Percentiles rank a stretch among this genome's conserved stretches.
phyloP scores from a whole-genome alignment of 148 eudicot species.

The Bassia scoparia region DNA sequence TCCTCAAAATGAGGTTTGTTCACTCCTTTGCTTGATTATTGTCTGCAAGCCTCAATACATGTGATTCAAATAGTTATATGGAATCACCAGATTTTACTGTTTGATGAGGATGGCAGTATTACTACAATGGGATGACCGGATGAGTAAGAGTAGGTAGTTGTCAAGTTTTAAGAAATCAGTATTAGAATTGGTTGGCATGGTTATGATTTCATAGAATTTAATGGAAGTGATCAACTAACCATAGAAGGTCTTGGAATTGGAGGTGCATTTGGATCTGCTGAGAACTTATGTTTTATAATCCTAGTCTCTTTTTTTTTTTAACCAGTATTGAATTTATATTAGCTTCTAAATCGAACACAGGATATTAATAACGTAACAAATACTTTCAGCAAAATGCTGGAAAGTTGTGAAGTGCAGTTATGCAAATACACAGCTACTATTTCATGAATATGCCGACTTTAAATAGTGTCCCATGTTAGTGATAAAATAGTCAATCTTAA shows the following conservation, averaged over 20 bases:
- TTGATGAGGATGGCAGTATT: not conserved
- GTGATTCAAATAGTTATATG: not conserved
- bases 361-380: too few species aligned
- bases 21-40: not conserved
- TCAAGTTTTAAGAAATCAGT: not conserved
- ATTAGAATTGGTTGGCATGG: not conserved
- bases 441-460: not conserved
- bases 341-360: too few species aligned
- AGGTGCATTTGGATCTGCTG: too few species aligned
- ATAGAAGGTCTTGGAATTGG: not conserved
- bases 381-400: not conserved
- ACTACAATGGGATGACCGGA: not conserved
- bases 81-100: not conserved
- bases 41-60: not conserved
- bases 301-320: too few species aligned
- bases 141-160: not conserved
- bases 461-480: not conserved
- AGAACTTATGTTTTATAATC: not conserved
- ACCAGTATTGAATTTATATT: too few species aligned
- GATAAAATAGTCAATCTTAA: not conserved
- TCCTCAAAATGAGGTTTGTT: slow-evolving; percentile 47
- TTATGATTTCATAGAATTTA: not conserved
- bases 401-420: not conserved
- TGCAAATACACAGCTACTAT: not conserved
- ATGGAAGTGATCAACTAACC: not conserved